Conservation (phyloP, 768 basidiomycete species). For the Sistotremastrum suecicum region DNA sequence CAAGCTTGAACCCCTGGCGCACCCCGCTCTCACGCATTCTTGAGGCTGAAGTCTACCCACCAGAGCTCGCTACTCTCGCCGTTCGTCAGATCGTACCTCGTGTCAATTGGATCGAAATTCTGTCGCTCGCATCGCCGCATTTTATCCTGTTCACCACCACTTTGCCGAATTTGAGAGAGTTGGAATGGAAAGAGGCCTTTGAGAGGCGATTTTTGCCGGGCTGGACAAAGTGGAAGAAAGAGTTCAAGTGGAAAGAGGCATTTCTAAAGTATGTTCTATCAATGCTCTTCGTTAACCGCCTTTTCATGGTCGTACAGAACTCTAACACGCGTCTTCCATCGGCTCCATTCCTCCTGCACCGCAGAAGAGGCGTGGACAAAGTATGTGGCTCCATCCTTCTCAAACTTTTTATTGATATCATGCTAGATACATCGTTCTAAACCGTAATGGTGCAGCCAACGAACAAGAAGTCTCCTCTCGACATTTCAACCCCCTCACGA, state of each 20-base stretch:
- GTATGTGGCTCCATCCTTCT: slow-evolving; percentile 21
- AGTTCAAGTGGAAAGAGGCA: slow-evolving; percentile 44
- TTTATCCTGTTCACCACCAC: slow-evolving; percentile 58
- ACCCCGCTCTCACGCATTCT: slow-evolving; percentile 51
- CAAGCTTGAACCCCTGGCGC: slow-evolving; percentile 64
- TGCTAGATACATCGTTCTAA: slow-evolving; percentile 55
- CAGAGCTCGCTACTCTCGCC: slow-evolving; percentile 41
- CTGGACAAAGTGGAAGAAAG: slow-evolving; percentile 60
- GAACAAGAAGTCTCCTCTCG: slow-evolving; percentile 55
- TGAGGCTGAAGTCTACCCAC: slow-evolving; percentile 30
- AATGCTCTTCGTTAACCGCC: not conserved
- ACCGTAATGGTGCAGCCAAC: slow-evolving; percentile 64
- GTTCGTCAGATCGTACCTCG: slow-evolving; percentile 51
- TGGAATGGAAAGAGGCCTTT: slow-evolving; percentile 69
- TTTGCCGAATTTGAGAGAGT: slow-evolving; percentile 47
- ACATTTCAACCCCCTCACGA: slow-evolving; percentile 44
- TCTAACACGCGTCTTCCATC: slow-evolving; percentile 55
- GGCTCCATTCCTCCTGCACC: slow-evolving; percentile 54
- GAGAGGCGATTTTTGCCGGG: slow-evolving; percentile 57
- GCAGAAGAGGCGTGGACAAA: slow-evolving; percentile 75
- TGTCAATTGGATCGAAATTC: slow-evolving; percentile 69
- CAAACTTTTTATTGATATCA: not conserved
- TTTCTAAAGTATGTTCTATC: slow-evolving; percentile 44
- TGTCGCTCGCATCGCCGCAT: slow-evolving; percentile 43
- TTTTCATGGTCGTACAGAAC: slow-evolving; percentile 24